Percentiles rank a stretch among this genome's conserved stretches.
These are phyloP conservation scores for Chamaecyparis obtusa DNA, from an alignment of 75 land plant genomes.

Conservation along the genomic window DNA sequence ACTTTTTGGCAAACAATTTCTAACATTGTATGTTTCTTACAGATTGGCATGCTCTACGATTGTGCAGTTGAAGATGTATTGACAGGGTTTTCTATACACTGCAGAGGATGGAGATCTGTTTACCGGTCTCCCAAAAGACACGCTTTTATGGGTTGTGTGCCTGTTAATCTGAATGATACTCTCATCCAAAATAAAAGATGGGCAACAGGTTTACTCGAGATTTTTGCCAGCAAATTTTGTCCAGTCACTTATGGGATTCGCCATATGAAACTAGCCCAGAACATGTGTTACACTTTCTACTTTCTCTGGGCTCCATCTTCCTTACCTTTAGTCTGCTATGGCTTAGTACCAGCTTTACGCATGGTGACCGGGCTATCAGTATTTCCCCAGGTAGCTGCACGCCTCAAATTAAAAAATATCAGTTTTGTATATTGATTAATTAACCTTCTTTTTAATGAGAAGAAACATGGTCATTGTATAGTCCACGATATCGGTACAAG, in stretches of 20 bases:
- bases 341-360: constrained; percentile 33
- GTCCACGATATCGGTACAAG: background rate
- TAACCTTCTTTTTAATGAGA: background rate
- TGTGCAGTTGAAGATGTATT: constrained; percentile 20
- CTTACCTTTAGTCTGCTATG: background rate
- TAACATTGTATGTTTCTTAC: background rate
- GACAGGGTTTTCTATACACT: too few species aligned
- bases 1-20: background rate
- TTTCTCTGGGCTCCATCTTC: too few species aligned
- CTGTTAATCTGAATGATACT: background rate
- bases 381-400: constrained; percentile 37
- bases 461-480: background rate
- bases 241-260: too few species aligned
- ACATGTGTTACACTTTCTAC: too few species aligned
- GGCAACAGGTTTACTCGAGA: too few species aligned
- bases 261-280: too few species aligned
- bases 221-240: too few species aligned
- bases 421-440: background rate
- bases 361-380: constrained; percentile 40
- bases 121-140: constrained; percentile 32
- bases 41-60: constrained; percentile 60
- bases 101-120: constrained; percentile 17
- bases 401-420: background rate
- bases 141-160: constrained; percentile 46
- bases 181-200: too few species aligned